A percentile compares a stretch with the other conserved stretches of the same genome.
phyloP scores from a whole-genome alignment of 306 rosid species.

The Malus fusca region DNA sequence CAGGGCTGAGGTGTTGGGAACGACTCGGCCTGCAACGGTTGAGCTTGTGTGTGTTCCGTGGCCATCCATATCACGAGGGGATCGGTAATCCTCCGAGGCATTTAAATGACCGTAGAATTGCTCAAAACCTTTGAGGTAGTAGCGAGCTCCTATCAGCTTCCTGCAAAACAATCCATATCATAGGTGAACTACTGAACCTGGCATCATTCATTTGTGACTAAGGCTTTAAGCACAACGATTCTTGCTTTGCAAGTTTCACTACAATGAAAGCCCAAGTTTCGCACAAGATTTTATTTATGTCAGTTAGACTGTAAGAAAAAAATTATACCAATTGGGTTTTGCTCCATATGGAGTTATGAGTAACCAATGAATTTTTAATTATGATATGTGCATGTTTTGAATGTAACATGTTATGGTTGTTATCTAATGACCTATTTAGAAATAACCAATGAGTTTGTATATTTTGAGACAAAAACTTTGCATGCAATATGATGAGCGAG shows the following conservation, averaged over 20 bases:
- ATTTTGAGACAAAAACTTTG: too few species aligned
- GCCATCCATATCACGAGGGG: slow-evolving; percentile 83
- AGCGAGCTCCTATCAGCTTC: slow-evolving; percentile 78
- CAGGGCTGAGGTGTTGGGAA: slow-evolving; percentile 33
- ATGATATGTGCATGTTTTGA: too few species aligned
- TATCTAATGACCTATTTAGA: too few species aligned
- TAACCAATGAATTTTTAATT: too few species aligned
- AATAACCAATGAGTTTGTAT: too few species aligned
- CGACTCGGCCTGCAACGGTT: slow-evolving; percentile 60
- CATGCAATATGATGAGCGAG: too few species aligned
- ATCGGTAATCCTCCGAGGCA: slow-evolving; percentile 49
- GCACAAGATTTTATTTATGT: background rate
- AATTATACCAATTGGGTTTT: background rate
- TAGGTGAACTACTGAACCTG: background rate
- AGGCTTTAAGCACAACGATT: background rate
- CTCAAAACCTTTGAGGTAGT: slow-evolving; percentile 66
- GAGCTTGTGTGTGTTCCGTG: slow-evolving; percentile 92
- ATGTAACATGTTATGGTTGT: too few species aligned
- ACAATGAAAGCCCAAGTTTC: background rate
- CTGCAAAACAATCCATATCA: slow-evolving; percentile 22
- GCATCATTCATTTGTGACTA: background rate
- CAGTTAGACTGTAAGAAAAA: background rate
- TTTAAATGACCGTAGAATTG: slow-evolving; percentile 38
- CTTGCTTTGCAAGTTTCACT: background rate
- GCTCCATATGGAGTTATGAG: background rate